These are phyloP conservation scores for Penicillium vulpinum DNA, from an alignment of 2,329 filamentous ascomycete species.

Conservation along the genomic window DNA sequence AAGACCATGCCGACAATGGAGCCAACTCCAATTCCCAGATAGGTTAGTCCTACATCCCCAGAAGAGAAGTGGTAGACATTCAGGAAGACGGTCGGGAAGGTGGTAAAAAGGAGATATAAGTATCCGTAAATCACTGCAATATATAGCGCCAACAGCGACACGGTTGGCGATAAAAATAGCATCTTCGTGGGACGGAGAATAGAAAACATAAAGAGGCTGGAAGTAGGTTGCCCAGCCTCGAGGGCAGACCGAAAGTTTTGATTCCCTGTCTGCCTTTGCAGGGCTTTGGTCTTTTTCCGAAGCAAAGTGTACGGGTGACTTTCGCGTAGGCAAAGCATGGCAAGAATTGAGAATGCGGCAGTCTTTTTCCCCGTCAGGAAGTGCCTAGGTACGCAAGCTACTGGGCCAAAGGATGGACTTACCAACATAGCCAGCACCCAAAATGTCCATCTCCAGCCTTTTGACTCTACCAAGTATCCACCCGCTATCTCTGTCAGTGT, in stretches of 20 bases:
- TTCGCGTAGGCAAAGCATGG: not conserved
- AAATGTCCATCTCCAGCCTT: not conserved
- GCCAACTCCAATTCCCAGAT: not conserved
- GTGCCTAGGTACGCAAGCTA: not conserved
- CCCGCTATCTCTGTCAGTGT: not conserved
- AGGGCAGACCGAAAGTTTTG: not conserved
- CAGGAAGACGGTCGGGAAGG: not conserved
- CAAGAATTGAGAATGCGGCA: not conserved
- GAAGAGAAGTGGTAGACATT: not conserved
- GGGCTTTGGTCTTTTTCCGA: not conserved
- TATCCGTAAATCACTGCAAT: not conserved
- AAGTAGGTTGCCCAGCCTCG: not conserved
- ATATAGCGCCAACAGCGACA: slow-evolving; percentile 45
- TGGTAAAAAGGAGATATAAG: not conserved
- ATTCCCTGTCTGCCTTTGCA: not conserved
- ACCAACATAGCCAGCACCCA: not conserved
- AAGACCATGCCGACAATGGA: not conserved
- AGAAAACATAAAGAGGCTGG: not conserved
- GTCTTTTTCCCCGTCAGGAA: not conserved
- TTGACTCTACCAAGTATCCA: not conserved
- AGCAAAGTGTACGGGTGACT: not conserved
- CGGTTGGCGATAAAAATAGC: slow-evolving; percentile 51
- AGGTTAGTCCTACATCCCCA: not conserved
- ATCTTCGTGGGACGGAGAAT: not conserved
- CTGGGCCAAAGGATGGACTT: not conserved